Percentiles rank a stretch among this genome's conserved stretches.
Conservation (phyloP, 768 basidiomycete genomes). For the Chiua virens region DNA sequence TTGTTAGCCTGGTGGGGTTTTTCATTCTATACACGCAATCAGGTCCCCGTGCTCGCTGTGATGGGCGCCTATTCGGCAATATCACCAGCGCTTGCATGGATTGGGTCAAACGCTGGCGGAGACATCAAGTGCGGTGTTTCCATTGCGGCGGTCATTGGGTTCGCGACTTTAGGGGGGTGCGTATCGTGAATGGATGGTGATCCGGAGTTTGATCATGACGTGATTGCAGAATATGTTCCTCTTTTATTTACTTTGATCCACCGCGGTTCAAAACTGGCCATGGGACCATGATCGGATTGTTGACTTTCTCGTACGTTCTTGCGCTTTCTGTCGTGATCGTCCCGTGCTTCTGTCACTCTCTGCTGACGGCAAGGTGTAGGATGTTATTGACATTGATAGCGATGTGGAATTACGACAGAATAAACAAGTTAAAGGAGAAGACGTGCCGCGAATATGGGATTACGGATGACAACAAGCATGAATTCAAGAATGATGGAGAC, state of each 20-base stretch:
- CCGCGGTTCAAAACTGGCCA: slow-evolving; percentile 37
- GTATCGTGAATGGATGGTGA: slow-evolving; percentile 16
- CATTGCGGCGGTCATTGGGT: slow-evolving; percentile 49
- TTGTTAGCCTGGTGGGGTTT: slow-evolving; percentile 48
- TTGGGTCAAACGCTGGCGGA: slow-evolving; percentile 51
- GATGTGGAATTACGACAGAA: no score
- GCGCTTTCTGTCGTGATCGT: neutral
- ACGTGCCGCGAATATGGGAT: no score
- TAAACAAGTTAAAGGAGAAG: no score
- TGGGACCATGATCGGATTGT: slow-evolving; percentile 24
- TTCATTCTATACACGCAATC: slow-evolving; percentile 41
- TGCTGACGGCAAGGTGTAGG: no score
- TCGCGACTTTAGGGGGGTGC: slow-evolving; percentile 54
- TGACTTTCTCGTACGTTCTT: slow-evolving; percentile 20
- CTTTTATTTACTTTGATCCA: slow-evolving; percentile 39
- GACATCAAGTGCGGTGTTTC: slow-evolving; percentile 49
- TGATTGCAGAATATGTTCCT: slow-evolving; percentile 34
- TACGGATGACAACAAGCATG: no score
- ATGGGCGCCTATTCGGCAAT: slow-evolving; percentile 49
- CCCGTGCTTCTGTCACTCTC: no score
- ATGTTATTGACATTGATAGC: no score
- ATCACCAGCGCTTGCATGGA: slow-evolving; percentile 50
- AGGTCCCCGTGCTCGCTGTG: slow-evolving; percentile 36
- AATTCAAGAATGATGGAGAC: no score
- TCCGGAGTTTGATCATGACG: neutral